A percentile compares a stretch with the other conserved stretches of the same genome.
phyloP scores from a whole-genome alignment of 2,329 filamentous ascomycete genomes.

The Talaromyces amestolkiae region DNA sequence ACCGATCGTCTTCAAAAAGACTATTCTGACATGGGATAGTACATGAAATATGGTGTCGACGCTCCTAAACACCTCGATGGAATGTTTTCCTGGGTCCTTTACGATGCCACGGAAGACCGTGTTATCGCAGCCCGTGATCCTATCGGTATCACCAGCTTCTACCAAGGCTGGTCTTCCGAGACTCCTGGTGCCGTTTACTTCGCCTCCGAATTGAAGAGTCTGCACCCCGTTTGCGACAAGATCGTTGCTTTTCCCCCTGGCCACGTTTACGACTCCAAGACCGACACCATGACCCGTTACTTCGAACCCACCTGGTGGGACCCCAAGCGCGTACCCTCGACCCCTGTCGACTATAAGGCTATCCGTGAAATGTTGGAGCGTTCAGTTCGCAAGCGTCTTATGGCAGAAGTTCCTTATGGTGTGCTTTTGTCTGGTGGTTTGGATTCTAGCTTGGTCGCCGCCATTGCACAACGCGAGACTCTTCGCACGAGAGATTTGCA shows the following conservation, averaged over 20 bases:
- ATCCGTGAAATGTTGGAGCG: constrained; percentile 82
- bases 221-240: constrained; percentile 91
- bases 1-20: neutral
- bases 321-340: constrained; percentile 70
- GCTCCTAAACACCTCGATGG: constrained; percentile 92
- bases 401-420: constrained; percentile 98
- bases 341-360: constrained; percentile 76
- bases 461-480: constrained; percentile 93
- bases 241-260: constrained; percentile 92
- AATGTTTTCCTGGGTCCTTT: constrained; percentile 99
- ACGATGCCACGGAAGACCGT: constrained; percentile 91
- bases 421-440: constrained; percentile 92
- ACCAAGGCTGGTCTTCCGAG: constrained; percentile 85
- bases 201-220: constrained; percentile 91
- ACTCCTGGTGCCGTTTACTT: constrained; percentile 88
- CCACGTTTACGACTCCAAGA: constrained; percentile 93
- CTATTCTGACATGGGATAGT: constrained; percentile 53
- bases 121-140: constrained; percentile 92
- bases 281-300: constrained; percentile 79
- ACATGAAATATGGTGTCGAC: constrained; percentile 86
- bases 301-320: constrained; percentile 94
- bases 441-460: constrained; percentile 90
- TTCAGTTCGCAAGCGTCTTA: constrained; percentile 91
- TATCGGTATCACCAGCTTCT: constrained; percentile 95
- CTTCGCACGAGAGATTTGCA: constrained; percentile 67